Conservation (phyloP, 1,284 basidiomycete genomes). For the Spongiforma sp. region DNA sequence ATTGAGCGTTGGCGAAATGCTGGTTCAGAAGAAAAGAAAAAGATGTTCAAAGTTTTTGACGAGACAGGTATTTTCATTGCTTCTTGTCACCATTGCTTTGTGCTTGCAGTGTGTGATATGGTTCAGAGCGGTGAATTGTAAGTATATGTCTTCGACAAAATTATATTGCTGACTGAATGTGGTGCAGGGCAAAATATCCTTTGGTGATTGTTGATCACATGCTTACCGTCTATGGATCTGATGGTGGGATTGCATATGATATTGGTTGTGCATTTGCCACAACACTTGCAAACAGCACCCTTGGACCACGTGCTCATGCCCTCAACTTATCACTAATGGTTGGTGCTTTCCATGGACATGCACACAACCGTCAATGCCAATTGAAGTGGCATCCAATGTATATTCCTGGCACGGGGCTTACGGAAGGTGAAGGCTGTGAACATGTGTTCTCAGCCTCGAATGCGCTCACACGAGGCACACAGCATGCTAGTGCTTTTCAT, state of each 20-base stretch:
- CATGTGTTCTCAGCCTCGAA: conserved; percentile 15
- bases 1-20: background rate
- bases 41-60: background rate
- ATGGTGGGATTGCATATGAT: conserved; percentile 12
- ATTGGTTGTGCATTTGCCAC: conserved; percentile 9
- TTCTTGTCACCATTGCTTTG: background rate
- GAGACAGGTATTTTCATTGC: background rate
- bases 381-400: conserved; percentile 8
- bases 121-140: background rate
- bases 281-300: background rate
- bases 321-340: conserved; percentile 14
- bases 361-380: conserved; percentile 24
- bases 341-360: conserved; percentile 36
- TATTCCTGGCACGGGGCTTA: conserved; percentile 3
- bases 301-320: background rate
- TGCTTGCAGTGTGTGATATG: background rate
- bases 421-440: conserved; percentile 1
- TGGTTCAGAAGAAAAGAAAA: background rate
- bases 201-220: conserved; percentile 10
- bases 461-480: conserved; percentile 1
- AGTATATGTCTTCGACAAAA: background rate
- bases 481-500: conserved; percentile 4
- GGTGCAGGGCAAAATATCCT: conserved; percentile 12
- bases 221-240: conserved; percentile 1
- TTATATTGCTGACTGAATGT: background rate